phyloP scores from a whole-genome alignment of 163 green algal species.

The Smithsoniella earleae region DNA sequence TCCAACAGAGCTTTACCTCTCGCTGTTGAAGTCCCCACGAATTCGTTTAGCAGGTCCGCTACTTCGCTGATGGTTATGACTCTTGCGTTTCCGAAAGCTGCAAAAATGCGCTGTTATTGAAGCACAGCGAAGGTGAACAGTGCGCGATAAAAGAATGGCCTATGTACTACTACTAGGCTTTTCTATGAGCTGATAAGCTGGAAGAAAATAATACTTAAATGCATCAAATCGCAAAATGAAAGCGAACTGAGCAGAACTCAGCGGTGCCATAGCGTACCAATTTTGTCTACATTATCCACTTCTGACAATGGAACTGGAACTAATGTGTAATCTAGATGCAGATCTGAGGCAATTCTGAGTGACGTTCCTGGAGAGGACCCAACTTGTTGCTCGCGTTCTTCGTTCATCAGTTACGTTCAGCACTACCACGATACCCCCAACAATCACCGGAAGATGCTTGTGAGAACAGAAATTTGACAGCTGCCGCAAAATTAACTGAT shows the following conservation, averaged over 20 bases:
- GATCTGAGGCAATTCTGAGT: too few species aligned
- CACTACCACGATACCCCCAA: too few species aligned
- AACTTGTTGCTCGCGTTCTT: too few species aligned
- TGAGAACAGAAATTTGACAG: too few species aligned
- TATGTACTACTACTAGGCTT: background rate
- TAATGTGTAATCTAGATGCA: background rate
- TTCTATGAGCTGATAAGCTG: background rate
- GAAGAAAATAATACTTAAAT: background rate
- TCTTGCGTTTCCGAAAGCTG: constrained; percentile 12
- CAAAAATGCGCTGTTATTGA: too few species aligned
- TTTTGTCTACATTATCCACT: background rate
- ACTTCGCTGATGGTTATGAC: constrained; percentile 24
- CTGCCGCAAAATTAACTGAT: too few species aligned
- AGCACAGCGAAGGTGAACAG: background rate
- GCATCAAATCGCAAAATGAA: background rate
- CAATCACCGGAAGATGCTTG: too few species aligned
- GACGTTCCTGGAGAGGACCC: too few species aligned
- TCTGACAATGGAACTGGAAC: background rate
- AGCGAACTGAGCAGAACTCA: background rate
- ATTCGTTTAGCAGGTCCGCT: background rate
- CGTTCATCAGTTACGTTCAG: too few species aligned
- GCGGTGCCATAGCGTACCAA: background rate
- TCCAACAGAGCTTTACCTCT: constrained; percentile 11
- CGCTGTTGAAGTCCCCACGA: background rate
- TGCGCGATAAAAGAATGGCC: background rate